Conservation (phyloP, 2,329 filamentous ascomycete species). For the Cladorrhinum sp. region DNA sequence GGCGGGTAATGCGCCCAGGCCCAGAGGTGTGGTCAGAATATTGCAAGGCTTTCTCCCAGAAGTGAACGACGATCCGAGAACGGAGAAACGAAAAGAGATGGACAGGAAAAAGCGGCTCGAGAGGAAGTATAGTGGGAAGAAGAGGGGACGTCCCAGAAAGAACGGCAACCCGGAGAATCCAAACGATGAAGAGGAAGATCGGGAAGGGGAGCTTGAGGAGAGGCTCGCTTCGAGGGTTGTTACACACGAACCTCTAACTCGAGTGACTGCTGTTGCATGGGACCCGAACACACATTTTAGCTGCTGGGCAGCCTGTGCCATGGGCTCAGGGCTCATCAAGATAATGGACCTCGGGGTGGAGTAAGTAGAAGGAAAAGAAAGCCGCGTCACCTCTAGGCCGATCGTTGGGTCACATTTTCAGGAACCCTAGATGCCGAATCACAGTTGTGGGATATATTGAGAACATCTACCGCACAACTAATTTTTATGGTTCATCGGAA, state of each 20-base stretch:
- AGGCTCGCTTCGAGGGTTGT: constrained; percentile 40
- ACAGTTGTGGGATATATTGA: neutral
- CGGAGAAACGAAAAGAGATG: constrained; percentile 34
- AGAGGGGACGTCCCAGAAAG: constrained; percentile 26
- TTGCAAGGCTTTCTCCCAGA: constrained; percentile 51
- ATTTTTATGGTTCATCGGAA: neutral
- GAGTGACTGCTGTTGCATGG: constrained; percentile 62
- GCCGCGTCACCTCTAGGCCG: constrained; percentile 1
- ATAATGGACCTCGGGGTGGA: constrained; percentile 62
- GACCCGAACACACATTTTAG: constrained; percentile 65
- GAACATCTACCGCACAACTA: neutral
- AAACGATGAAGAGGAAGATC: constrained; percentile 15
- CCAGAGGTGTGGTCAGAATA: constrained; percentile 50
- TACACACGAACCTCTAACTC: constrained; percentile 60
- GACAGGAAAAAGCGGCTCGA: constrained; percentile 36
- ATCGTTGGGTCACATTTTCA: neutral
- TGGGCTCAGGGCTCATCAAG: constrained; percentile 64
- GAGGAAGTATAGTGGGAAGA: constrained; percentile 32
- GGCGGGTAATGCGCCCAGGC: constrained; percentile 23
- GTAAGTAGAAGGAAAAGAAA: constrained; percentile 13
- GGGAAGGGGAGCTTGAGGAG: constrained; percentile 25
- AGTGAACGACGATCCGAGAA: constrained; percentile 45
- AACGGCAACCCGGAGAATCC: neutral
- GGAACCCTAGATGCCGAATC: neutral
- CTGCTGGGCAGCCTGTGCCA: constrained; percentile 63